phyloP scores from a whole-genome alignment of 176 grass and related monocot species.

The Metroxylon sagu region DNA sequence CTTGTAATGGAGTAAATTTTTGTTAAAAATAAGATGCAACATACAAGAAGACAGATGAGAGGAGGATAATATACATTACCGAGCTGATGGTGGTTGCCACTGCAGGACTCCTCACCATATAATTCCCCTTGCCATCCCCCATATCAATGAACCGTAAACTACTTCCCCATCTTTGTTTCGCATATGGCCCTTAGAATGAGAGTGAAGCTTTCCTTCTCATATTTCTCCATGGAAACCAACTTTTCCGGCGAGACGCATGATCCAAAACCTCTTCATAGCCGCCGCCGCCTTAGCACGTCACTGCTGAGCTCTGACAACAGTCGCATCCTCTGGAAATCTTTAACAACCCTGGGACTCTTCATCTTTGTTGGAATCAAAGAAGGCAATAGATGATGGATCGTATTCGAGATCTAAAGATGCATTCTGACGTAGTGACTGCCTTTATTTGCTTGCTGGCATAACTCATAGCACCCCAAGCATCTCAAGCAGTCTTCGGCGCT shows the following conservation, averaged over 20 bases:
- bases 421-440: slow-evolving; percentile 31
- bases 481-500: slow-evolving; percentile 41
- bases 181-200: slow-evolving; percentile 35
- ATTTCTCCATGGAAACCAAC: slow-evolving; percentile 35
- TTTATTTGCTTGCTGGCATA: slow-evolving; percentile 50
- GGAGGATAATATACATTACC: neutral
- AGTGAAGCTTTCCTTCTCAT: slow-evolving; percentile 39
- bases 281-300: slow-evolving; percentile 39
- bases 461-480: slow-evolving; percentile 50
- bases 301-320: slow-evolving; percentile 40
- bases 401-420: slow-evolving; percentile 37
- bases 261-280: slow-evolving; percentile 33
- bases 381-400: slow-evolving; percentile 38
- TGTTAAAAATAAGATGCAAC: no score
- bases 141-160: slow-evolving; percentile 57
- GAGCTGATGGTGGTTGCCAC: slow-evolving; percentile 47
- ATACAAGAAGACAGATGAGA: no score
- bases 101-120: slow-evolving; percentile 67
- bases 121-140: slow-evolving; percentile 57
- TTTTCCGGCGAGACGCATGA: slow-evolving; percentile 29
- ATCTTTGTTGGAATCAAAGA: slow-evolving; percentile 12
- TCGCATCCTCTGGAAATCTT: slow-evolving; percentile 36
- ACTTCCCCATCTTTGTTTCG: slow-evolving; percentile 27
- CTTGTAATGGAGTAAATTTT: no score
- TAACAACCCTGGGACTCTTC: neutral